These are phyloP conservation scores for Colletotrichum falcatum DNA, from an alignment of 2,329 filamentous ascomycete species.

Conservation along the genomic window DNA sequence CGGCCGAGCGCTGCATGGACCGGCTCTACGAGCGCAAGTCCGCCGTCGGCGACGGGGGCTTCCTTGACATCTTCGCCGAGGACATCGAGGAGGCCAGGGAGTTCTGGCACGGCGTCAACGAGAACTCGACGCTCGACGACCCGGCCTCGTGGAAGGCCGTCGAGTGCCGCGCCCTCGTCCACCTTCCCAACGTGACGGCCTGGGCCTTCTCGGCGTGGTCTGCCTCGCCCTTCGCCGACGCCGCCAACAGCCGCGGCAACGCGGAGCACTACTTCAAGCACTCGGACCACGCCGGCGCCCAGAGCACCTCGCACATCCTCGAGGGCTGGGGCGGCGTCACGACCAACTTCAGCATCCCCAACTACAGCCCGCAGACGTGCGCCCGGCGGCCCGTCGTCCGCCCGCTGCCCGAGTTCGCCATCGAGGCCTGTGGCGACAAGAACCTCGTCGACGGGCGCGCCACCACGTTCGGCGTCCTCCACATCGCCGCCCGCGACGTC, in stretches of 20 bases:
- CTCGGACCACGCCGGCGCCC: slow-evolving; percentile 37
- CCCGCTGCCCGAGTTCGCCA: slow-evolving; percentile 43
- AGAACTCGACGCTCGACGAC: slow-evolving; percentile 40
- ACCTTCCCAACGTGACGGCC: slow-evolving; percentile 46
- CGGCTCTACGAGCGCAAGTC: slow-evolving; percentile 44
- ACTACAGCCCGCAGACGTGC: slow-evolving; percentile 45
- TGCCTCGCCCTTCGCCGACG: slow-evolving; percentile 44
- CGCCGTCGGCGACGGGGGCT: slow-evolving; percentile 42
- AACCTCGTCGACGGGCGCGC: slow-evolving; percentile 37
- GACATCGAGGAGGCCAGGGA: slow-evolving; percentile 44
- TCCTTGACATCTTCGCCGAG: slow-evolving; percentile 43
- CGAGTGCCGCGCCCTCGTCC: slow-evolving; percentile 44
- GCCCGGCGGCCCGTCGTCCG: slow-evolving; percentile 49
- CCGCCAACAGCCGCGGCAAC: slow-evolving; percentile 46
- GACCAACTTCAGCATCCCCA: slow-evolving; percentile 52
- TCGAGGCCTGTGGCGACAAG: slow-evolving; percentile 46
- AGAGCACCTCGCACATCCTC: slow-evolving; percentile 44
- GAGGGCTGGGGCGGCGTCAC: slow-evolving; percentile 50
- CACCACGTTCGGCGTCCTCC: slow-evolving; percentile 44
- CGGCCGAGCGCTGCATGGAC: slow-evolving; percentile 23
- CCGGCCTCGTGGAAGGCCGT: slow-evolving; percentile 42
- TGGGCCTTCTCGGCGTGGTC: slow-evolving; percentile 45
- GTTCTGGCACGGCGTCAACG: slow-evolving; percentile 44
- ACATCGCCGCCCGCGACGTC: slow-evolving; percentile 43
- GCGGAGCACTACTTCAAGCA: slow-evolving; percentile 48